Evolutionary conservation across 371 early-diverging fungal genomes (phyloP).

Genomic region (Batkoa obscura): DNA sequence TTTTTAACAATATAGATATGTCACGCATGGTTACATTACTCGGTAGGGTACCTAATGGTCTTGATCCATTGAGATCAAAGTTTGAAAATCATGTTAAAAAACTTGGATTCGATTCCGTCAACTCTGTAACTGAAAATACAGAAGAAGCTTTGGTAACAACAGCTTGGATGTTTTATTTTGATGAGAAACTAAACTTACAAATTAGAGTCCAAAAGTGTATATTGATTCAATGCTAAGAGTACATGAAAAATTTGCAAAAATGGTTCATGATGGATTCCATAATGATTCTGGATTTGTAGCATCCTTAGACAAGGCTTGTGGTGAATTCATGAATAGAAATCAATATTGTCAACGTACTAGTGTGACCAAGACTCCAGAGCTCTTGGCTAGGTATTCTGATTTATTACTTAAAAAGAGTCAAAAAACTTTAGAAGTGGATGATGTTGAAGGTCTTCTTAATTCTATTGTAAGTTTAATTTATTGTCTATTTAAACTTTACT

Average conservation of each 20-base stretch:
- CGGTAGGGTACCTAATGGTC: conserved; percentile 56
- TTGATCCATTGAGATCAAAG: conserved; percentile 53
- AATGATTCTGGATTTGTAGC: conserved; percentile 84
- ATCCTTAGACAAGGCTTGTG: conserved; percentile 79
- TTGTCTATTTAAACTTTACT: not conserved
- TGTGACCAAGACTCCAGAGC: conserved; percentile 59
- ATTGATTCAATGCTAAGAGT: conserved; percentile 61
- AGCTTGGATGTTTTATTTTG: not conserved
- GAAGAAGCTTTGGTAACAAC: conserved; percentile 22
- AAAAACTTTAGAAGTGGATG: conserved; percentile 61
- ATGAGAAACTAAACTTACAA: too few species aligned
- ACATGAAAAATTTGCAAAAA: conserved; percentile 53
- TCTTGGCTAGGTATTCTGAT: conserved; percentile 74
- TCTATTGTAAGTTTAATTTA: conserved; percentile 37
- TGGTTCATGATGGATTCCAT: conserved; percentile 52
- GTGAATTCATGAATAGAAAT: conserved; percentile 83
- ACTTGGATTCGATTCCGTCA: conserved; percentile 66
- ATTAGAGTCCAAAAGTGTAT: conserved; percentile 63
- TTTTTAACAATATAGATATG: conserved; percentile 42
- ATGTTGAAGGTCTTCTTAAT: conserved; percentile 68
- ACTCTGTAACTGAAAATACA: conserved; percentile 48
- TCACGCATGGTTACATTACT: conserved; percentile 67
- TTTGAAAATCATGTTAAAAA: conserved; percentile 69
- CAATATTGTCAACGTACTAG: conserved; percentile 27
- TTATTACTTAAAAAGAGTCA: conserved; percentile 63